Conservation (phyloP, 176 grass and related monocot genomes). For the Oryza meridionalis region DNA sequence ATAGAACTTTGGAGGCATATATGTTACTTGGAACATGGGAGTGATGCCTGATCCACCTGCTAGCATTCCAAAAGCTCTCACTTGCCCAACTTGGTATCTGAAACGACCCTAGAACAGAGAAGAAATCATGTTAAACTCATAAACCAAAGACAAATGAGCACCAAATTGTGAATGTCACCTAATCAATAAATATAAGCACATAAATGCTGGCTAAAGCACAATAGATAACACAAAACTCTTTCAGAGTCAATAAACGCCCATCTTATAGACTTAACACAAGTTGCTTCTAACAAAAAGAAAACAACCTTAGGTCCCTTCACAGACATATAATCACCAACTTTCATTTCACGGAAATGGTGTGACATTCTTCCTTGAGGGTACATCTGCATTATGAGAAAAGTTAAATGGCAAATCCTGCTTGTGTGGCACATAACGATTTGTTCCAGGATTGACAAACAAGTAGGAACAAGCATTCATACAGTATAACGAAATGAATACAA, state of each 20-base stretch:
- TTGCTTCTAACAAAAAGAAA: conserved; percentile 28
- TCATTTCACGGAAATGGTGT: conserved; percentile 98
- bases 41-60: conserved; percentile 99
- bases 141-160: background rate
- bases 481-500: background rate
- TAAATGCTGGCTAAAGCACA: background rate
- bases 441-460: background rate
- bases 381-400: conserved; percentile 59
- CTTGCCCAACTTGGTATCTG: conserved; percentile 92
- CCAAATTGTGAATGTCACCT: background rate
- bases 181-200: conserved; percentile 1
- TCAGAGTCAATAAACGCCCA: background rate
- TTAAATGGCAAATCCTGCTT: background rate
- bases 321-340: conserved; percentile 86
- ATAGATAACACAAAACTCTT: background rate
- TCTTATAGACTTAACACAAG: conserved; percentile 10
- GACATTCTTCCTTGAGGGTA: conserved; percentile 99
- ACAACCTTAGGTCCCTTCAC: conserved; percentile 96
- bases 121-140: conserved; percentile 10
- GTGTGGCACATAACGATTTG: background rate
- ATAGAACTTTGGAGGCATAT: conserved; percentile 1
- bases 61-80: conserved; percentile 93
- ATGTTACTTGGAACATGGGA: conserved; percentile 95
- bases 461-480: background rate
- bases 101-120: conserved; percentile 77